Evolutionary conservation across 108 stramenopile species (phyloP), one percentile per base, ranked within the genome.

Genomic region (Conticribra guillardii): DNA sequence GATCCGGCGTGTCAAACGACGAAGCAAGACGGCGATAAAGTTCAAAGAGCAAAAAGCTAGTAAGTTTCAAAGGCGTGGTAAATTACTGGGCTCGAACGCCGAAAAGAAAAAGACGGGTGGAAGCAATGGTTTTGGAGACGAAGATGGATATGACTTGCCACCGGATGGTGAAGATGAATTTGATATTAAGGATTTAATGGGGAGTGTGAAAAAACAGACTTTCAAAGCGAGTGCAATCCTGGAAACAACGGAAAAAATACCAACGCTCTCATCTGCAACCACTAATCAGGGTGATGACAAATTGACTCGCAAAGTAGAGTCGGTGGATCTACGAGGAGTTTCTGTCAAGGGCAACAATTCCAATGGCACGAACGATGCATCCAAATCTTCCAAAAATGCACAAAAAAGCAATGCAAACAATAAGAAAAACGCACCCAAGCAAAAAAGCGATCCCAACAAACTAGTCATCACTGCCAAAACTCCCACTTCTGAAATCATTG

Each of bases 141-240:
- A 71, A 14, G 80, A 61, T 31, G 80, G 80, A 48, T 81, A 58
- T 60, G 80, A 81, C 49, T 48, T 81, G 55, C 69, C 74, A 0
- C 80, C 80, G 15, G 69, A 64, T 16, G 80, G 80, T 27, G 74
- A 58, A 18, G 80, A 81, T 60, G 80, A 81, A 21, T 81, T 81
- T 37, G 80, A 81, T 22, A 48, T 76, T 69, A 47, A 22, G 19
- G 74, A 81, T 60, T 46, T 81, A 31, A 51, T 81, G 62, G 80
- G 74, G n/a, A 81, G 74, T 60, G 69, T 81, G 21, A 81, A 81
- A 64, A 75, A 49, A 21, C 74, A 81, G 49, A 15, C 9, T 16
- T n/a, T 16, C 31, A 76, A 71, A 41, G 5, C 74, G 46, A 44
- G 63, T 33, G 26, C 51, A 22, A 64, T 80, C 2, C 31, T 66